Conservation (phyloP, 2,329 filamentous ascomycete genomes). For the Gliomastix tumulicola region DNA sequence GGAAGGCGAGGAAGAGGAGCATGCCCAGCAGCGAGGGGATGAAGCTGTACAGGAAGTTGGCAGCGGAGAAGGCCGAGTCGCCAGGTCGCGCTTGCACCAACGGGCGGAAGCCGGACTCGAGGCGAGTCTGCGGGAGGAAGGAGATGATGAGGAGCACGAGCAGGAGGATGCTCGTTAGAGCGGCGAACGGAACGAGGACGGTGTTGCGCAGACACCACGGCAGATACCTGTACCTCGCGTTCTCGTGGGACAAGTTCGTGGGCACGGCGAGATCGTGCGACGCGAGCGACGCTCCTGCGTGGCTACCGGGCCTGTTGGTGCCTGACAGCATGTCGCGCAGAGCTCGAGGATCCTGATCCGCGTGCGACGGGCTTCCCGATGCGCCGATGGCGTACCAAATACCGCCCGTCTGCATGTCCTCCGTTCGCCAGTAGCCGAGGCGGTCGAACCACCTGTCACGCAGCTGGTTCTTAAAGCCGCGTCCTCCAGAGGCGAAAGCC, state of each 20-base stretch:
- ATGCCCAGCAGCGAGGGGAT: conserved; percentile 62
- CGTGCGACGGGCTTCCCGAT: conserved; percentile 26
- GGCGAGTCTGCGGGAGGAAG: conserved; percentile 62
- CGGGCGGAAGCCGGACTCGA: conserved; percentile 67
- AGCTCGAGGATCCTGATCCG: conserved; percentile 12
- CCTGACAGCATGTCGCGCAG: conserved; percentile 11
- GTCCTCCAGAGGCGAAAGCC: conserved; percentile 38
- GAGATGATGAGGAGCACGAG: conserved; percentile 69
- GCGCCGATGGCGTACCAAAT: conserved; percentile 74
- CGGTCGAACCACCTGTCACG: conserved; percentile 55
- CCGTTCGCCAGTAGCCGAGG: conserved; percentile 80
- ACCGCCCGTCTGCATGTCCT: conserved; percentile 52
- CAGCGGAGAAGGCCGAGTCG: conserved; percentile 65
- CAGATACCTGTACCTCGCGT: conserved; percentile 53
- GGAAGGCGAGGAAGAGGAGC: conserved; percentile 59
- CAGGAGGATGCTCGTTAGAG: conserved; percentile 46
- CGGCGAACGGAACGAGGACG: conserved; percentile 57
- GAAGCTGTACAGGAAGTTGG: conserved; percentile 83
- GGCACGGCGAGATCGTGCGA: conserved; percentile 18
- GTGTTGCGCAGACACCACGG: conserved; percentile 69
- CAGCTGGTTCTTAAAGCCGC: conserved; percentile 46
- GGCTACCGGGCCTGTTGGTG: too few relatives aligned
- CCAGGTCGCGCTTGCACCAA: conserved; percentile 54
- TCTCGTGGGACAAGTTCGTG: too few relatives aligned
- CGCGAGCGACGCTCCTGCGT: conserved; percentile 13